These are phyloP conservation scores for Erodium moschatum DNA, from an alignment of 441 rosid genomes.

Conservation along the genomic window DNA sequence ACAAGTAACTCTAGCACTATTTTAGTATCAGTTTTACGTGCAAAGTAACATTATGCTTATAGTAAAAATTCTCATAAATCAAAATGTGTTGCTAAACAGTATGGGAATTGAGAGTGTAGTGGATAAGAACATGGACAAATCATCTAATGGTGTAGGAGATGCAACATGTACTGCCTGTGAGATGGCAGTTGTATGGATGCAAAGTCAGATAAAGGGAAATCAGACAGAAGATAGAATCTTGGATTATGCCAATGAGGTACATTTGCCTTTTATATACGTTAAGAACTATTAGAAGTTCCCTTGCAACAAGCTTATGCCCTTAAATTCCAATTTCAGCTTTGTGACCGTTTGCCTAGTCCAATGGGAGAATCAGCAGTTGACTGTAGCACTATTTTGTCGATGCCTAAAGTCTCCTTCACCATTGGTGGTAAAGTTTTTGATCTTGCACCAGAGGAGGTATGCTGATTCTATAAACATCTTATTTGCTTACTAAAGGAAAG, in stretches of 20 bases:
- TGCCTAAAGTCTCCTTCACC: constrained; percentile 38
- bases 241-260: constrained; percentile 45
- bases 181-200: constrained; percentile 63
- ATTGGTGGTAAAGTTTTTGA: constrained; percentile 37
- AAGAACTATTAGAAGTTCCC: constrained; percentile 9
- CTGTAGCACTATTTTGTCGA: constrained; percentile 32
- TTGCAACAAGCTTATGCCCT: constrained; percentile 19
- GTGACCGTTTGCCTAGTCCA: constrained; percentile 64
- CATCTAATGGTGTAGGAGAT: constrained; percentile 31
- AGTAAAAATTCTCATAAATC: neutral
- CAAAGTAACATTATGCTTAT: neutral
- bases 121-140: constrained; percentile 29
- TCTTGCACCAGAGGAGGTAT: constrained; percentile 57
- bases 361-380: constrained; percentile 51
- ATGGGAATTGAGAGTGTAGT: constrained; percentile 40
- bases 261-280: constrained; percentile 3
- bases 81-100: constrained; percentile 23
- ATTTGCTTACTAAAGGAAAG: constrained; percentile 14
- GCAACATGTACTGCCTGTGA: constrained; percentile 50
- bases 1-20: neutral
- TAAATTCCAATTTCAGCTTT: constrained; percentile 38
- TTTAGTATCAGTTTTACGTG: neutral
- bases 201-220: constrained; percentile 49
- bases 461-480: neutral
- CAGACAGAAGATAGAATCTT: constrained; percentile 47